Evolutionary conservation across 1,139 yeast genomes (phyloP), one percentile per base, ranked within the genome.

Genomic region (Suhomyces chickasaworum): DNA sequence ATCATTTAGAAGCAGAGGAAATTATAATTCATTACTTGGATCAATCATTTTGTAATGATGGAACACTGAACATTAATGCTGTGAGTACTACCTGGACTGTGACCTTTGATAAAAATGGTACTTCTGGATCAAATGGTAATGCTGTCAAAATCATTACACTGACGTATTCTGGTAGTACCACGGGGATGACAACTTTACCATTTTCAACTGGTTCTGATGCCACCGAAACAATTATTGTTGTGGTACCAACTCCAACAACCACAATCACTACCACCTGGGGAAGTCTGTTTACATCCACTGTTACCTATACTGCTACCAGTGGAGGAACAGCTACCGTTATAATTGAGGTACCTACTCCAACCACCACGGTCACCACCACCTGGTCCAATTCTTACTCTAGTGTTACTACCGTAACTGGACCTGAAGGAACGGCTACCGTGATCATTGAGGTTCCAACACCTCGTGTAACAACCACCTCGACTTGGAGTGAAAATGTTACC

Each of bases 131-230:
- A 3, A 55, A 53, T 43, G 69, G 69, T 41, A 50, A 53, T 18
- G 64, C 44, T 2, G 57, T 62, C 3, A 52, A 54, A 4, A 43
- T 57, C n/a, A 48, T 56, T 7, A 67, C 72, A 0, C 37, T 33
- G 6, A 66, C 71, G 18, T 61, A 59, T 54, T 54, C 63, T 7
- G 67, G 63, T 1, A 16, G 57, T 4, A 52, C 55, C 2, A 63
- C 69, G 6, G 13, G 27, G 6, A 49, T 55, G 2, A 59, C 63
- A 3, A 64, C 68, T 17, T 46, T 54, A 12, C 60, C 61, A 5
- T 25, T 29, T 17, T 27, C 46, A 8, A 40, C 37, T 15, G 32
- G 37, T 8, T 36, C 44, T 9, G 53, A 49, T n/a, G 45, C 41
- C 29, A 52, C 54, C 9, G 47, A 50, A 30, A 50, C 56, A 13